Percentiles rank a stretch among this genome's conserved stretches.
Conservation (phyloP, 768 basidiomycete genomes). For the Kwoniella dejecticola region DNA sequence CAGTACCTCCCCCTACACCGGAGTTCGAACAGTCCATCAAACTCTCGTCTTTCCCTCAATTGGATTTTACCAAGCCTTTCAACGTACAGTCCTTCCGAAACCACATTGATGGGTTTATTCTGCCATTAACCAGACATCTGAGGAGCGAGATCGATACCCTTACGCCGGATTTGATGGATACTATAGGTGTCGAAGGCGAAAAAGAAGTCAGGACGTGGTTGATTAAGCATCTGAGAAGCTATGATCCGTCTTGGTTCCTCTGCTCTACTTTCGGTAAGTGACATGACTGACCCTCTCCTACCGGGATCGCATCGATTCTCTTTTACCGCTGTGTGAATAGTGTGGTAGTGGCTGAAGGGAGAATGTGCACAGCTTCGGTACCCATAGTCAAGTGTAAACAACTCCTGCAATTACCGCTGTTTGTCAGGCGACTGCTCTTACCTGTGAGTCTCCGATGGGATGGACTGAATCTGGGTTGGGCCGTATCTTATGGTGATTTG, state of each 20-base stretch:
- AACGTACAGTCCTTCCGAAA: constrained; percentile 6
- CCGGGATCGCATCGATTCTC: background rate
- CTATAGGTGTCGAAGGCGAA: constrained; percentile 10
- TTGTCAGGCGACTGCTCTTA: constrained; percentile 20
- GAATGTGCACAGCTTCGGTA: background rate
- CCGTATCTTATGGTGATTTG: too few species aligned
- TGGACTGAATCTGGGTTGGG: too few species aligned
- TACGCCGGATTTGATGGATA: constrained; percentile 18
- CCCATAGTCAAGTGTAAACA: constrained; percentile 6
- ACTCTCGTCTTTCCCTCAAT: background rate
- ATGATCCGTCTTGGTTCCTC: constrained; percentile 30
- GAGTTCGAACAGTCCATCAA: background rate
- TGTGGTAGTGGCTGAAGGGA: too few species aligned
- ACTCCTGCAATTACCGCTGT: constrained; percentile 17
- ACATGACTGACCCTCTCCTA: background rate
- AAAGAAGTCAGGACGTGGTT: constrained; percentile 11
- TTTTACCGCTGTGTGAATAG: too few species aligned
- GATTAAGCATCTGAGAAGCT: constrained; percentile 7
- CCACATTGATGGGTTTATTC: constrained; percentile 17
- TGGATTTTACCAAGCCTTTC: constrained; percentile 17
- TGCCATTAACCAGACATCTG: constrained; percentile 14
- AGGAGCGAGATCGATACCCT: constrained; percentile 26
- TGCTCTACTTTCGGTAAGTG: constrained; percentile 23
- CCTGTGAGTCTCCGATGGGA: constrained; percentile 20
- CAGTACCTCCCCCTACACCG: constrained; percentile 9